These are phyloP conservation scores for Lasiosphaeriaceae sp. DNA, from an alignment of 495 filamentous ascomycete species.

Conservation along the genomic window DNA sequence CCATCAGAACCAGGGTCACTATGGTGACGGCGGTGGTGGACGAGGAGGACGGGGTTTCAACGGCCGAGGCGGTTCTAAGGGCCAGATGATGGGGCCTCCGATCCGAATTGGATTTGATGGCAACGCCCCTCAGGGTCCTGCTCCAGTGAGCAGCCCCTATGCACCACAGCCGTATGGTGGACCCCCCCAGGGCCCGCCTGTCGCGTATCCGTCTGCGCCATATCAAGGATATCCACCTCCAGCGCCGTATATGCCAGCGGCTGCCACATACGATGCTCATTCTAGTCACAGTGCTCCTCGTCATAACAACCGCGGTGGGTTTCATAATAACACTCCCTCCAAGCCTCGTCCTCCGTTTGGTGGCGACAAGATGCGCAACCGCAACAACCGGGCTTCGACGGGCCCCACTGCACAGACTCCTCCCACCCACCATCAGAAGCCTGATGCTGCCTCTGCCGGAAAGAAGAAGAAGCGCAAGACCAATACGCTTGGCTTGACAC, in stretches of 20 bases:
- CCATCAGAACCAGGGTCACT: conserved; percentile 36
- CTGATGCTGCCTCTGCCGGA: conserved; percentile 51
- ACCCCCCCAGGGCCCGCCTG: conserved; percentile 29
- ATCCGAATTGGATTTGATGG: conserved; percentile 56
- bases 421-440: conserved; percentile 56
- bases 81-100: conserved; percentile 54
- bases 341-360: conserved; percentile 30
- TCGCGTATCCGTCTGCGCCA: conserved; percentile 29
- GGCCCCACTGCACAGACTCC: conserved; percentile 30
- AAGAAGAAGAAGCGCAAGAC: conserved; percentile 77
- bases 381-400: conserved; percentile 29
- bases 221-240: conserved; percentile 37
- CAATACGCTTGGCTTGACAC: conserved; percentile 78
- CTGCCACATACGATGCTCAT: conserved; percentile 31
- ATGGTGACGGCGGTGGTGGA: conserved; percentile 48
- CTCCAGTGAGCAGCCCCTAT: conserved; percentile 46
- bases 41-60: conserved; percentile 51
- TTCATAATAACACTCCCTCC: conserved; percentile 17
- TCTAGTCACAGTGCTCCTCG: conserved; percentile 24
- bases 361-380: conserved; percentile 43
- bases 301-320: conserved; percentile 36
- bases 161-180: conserved; percentile 23
- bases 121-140: conserved; percentile 31
- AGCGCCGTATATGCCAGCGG: conserved; percentile 19
- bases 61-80: conserved; percentile 42